Base-by-base conservation (phyloP, 1,139 yeast species). In the Candida sanyaensis region DNA sequence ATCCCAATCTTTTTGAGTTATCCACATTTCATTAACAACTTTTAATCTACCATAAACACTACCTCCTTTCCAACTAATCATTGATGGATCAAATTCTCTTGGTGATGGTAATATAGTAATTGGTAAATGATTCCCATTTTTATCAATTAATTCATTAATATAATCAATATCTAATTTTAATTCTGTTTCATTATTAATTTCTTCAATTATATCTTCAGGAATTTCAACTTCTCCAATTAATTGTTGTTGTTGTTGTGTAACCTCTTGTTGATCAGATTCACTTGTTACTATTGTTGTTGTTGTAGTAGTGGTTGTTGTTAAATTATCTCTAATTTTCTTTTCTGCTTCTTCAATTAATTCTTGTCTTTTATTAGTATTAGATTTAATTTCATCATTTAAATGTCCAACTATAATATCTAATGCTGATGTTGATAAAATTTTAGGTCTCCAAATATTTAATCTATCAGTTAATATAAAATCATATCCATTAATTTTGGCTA, bases 21-120 rank as follows among this genome's bases (percentile, higher is more conserved):
- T 81, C 92, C 96, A 91, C 75, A 91, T 74, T 69, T 93, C 99
- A 56, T 87, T 89, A 28, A 85, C 83, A 48, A 93, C 84, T 68
- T 91, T 91, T 55, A 93, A 77, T 57, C 96, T 62, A 2, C 92
- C 84, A 63, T 82, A 87, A 13, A 93, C 97, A 46, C 92, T 78
- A 1, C 95, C 98, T 34, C 99, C 99, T 64, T 89, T 92, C 98
- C 99, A 93, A 1, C 86, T 78, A 50, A 93, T 69, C 57, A 84
- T 75, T 42, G 83, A 80, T 0, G 98, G 96, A 61, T 92, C 97
- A 69, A 90, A 85, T 47, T 91, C 97, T 52, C 92, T 77, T 24
- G 98, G 96, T 8, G 95, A 83, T 1, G 97, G 92, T 60, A 92
- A 69, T 1, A 86, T 85, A 48, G 80, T 84, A 6, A 85, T 81